Evolutionary conservation across 257 asterid species (phyloP).

Genomic region (Jasminum sambac): DNA sequence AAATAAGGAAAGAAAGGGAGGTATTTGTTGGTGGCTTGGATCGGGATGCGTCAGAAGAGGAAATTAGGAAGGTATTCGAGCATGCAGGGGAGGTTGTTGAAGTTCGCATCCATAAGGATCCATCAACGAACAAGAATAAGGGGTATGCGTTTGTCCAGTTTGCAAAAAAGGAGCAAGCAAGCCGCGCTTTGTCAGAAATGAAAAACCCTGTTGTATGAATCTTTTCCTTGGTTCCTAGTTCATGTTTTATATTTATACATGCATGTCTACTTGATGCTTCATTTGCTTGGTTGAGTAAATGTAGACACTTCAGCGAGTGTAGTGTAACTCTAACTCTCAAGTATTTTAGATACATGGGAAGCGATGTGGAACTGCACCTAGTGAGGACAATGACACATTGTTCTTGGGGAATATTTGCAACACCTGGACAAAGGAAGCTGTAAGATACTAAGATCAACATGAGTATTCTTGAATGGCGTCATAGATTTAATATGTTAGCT

Average conservation of each 20-base stretch:
- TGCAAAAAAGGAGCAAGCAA: conserved; percentile 60
- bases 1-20: conserved; percentile 59
- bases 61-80: conserved; percentile 52
- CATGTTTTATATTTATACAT: background rate
- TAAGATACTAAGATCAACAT: conserved; percentile 16
- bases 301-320: background rate
- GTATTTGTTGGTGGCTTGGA: conserved; percentile 72
- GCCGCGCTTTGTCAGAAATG: conserved; percentile 58
- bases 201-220: conserved; percentile 63
- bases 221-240: conserved; percentile 4
- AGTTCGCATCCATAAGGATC: conserved; percentile 54
- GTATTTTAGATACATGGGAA: conserved; percentile 57
- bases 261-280: conserved; percentile 9
- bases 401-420: conserved; percentile 67
- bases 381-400: conserved; percentile 61
- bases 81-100: conserved; percentile 62
- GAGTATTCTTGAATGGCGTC: conserved; percentile 2
- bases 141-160: conserved; percentile 68
- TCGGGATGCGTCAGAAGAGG: conserved; percentile 56
- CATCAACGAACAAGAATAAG: conserved; percentile 56
- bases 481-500: conserved; percentile 1
- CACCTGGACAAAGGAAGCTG: conserved; percentile 70
- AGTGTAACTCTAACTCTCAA: conserved; percentile 24
- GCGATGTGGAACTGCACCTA: conserved; percentile 59
- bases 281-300: background rate